Evolutionary conservation across 106 monocot genomes (phyloP), one percentile per base, ranked within the genome.

Genomic region (Dendrobium huoshanense): DNA sequence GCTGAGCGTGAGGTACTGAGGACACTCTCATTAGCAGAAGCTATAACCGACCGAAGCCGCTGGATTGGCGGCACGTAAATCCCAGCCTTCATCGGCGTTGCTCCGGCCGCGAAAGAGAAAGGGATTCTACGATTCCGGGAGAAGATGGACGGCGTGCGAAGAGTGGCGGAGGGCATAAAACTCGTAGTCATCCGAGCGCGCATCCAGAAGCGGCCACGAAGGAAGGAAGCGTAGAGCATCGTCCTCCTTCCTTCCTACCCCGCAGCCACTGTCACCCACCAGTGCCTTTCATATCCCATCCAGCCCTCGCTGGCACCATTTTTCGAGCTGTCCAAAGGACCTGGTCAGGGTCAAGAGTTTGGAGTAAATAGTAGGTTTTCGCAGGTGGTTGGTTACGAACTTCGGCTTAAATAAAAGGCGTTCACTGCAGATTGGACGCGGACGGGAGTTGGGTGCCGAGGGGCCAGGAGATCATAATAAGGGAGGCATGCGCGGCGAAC

Each of bases 11-110:
- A 61, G 77, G 72, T 70, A 37, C 79, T 73, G 41, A 80, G 37
- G 72, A 87, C 70, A 17, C 81, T 82, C 24, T 92, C 92, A 80
- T 84, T 89, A 55, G 91, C 83, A 16, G 88, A 83, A 20, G 80
- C 88, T 73, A 96, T 91, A 55, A 93, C 82, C 73, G 95, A 96
- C 79, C 91, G 87, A 24, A 93, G 86, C 42, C 95, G 87, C 20
- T 83, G 95, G 48, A 84, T 80, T 49, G 90, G 90, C 73, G 88
- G 88, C 73, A 91, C 89, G 82, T 87, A 88, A 15, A 89, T 43
- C 9, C 92, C 88, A 40, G 55, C 79, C 9, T 77, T 79, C 80
- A 72, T 82, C 75, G 83, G 83, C 51, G 22, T n/a, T 31, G 59
- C 27, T 9, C 9, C 65, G 41, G 37, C 5, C 24, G 77, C 64